These are phyloP conservation scores for Elsinoe perseae DNA, from an alignment of 2,329 filamentous ascomycete genomes.

Conservation along the genomic window DNA sequence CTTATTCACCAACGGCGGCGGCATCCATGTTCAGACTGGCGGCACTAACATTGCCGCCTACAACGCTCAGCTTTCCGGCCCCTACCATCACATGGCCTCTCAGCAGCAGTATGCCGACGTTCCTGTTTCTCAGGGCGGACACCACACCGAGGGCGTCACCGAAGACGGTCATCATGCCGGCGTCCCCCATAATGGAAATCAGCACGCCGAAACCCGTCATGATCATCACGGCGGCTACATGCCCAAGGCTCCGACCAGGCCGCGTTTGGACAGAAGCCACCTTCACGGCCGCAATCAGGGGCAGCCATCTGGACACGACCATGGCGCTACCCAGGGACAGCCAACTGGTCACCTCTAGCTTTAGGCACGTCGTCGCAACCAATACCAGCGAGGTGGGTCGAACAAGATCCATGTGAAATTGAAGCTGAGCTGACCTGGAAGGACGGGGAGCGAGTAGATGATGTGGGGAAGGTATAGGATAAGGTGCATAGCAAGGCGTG, in stretches of 20 bases:
- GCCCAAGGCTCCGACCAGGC: background rate
- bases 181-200: background rate
- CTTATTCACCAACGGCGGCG: background rate
- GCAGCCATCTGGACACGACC: background rate
- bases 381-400: background rate
- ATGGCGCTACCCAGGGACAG: background rate
- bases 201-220: background rate
- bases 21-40: background rate
- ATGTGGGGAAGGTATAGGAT: background rate
- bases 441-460: background rate
- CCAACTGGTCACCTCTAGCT: background rate
- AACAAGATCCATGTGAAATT: background rate
- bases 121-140: background rate
- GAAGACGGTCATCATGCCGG: background rate
- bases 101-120: background rate
- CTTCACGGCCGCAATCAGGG: conserved; percentile 5
- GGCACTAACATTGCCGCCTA: background rate
- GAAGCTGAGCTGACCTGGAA: background rate
- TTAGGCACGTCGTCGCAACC: background rate
- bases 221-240: background rate
- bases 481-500: background rate
- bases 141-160: background rate
- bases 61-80: background rate
- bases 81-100: background rate
- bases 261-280: background rate